Evolutionary conservation across 148 eudicot species (phyloP), one percentile per base, ranked within the genome.

Genomic region (Camellia lanceoleosa): DNA sequence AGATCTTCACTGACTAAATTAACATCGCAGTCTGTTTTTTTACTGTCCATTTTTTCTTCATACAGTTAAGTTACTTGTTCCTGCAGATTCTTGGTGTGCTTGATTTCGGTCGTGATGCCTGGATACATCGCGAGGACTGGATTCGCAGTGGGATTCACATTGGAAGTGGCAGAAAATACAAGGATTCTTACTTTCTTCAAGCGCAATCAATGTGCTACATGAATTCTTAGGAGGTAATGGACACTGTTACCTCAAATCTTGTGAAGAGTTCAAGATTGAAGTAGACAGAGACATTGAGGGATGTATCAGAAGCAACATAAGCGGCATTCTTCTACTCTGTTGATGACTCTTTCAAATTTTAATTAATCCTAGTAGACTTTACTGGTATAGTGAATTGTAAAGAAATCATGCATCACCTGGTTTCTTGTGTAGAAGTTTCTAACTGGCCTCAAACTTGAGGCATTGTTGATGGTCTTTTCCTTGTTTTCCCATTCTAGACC

Each of bases 121-220:
- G 99, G 99, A 93, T 96, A 87, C 93, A 93, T 75, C 90, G 97
- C 7, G 98, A 92, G 82, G 99, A 92, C 78, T 92, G 95, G 95
- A 84, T 92, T 62, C 85, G 70, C 51, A 87, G 73, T 79, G 95
- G 95, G 54, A 87, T 92, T 73, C 90, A 92, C 72, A 42, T 84
- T 19, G 93, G 91, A 71, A 80, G 87, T 71, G 90, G 87, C 60
- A 86, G 95, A 73, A 92, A 92, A 78, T 92, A 90, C 82, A 90
- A 80, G 69, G 93, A 92, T 59, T 90, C 95, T 2, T 88, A 87
- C 79, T 92, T 74, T 75, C 91, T 92, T 56, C 95, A 92, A 86
- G 95, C 93, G 38, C 95, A 90, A 75, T 75, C 97, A 41, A 84
- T 94, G 92, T 92, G 98, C 85, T 93, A 90, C 82, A 92, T 93